phyloP scores from a whole-genome alignment of 1,284 basidiomycete genomes.

The Leccinum angustisporum region DNA sequence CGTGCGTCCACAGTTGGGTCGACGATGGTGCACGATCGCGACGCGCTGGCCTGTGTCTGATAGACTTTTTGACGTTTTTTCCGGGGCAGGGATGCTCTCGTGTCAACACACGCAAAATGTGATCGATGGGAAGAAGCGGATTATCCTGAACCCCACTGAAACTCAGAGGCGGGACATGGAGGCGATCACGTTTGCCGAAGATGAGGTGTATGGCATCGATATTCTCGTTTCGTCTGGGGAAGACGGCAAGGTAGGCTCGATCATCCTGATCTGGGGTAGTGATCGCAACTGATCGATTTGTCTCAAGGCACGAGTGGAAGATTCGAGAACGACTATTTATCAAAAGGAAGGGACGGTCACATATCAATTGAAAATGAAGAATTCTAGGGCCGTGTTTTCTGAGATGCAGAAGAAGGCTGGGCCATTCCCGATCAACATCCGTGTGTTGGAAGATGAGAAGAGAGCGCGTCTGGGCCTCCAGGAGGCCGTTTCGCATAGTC shows the following conservation, averaged over 20 bases:
- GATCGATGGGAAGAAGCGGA: conserved; percentile 95
- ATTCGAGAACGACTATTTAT: conserved; percentile 90
- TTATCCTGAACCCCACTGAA: conserved; percentile 88
- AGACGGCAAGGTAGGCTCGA: conserved; percentile 77
- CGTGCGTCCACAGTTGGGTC: conserved; percentile 33
- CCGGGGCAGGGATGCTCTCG: conserved; percentile 76
- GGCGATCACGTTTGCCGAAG: conserved; percentile 83
- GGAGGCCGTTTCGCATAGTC: conserved; percentile 91
- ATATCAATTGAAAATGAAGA: conserved; percentile 98
- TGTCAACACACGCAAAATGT: conserved; percentile 92
- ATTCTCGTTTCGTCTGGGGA: conserved; percentile 86
- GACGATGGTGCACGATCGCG: not conserved
- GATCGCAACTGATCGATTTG: conserved; percentile 5
- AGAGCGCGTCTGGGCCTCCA: conserved; percentile 92
- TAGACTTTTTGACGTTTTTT: not conserved
- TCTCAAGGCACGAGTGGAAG: conserved; percentile 77
- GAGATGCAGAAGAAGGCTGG: conserved; percentile 99
- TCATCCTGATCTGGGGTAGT: not conserved
- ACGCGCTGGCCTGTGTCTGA: not conserved
- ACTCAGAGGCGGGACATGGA: conserved; percentile 85
- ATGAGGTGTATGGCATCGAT: conserved; percentile 96
- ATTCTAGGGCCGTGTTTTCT: conserved; percentile 90
- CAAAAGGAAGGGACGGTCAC: conserved; percentile 86
- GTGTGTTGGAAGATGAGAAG: conserved; percentile 93
- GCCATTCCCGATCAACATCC: conserved; percentile 96